A percentile compares a stretch with the other conserved stretches of the same genome.
phyloP scores from a whole-genome alignment of 805 yeast genomes.

The Candida easanensis region DNA sequence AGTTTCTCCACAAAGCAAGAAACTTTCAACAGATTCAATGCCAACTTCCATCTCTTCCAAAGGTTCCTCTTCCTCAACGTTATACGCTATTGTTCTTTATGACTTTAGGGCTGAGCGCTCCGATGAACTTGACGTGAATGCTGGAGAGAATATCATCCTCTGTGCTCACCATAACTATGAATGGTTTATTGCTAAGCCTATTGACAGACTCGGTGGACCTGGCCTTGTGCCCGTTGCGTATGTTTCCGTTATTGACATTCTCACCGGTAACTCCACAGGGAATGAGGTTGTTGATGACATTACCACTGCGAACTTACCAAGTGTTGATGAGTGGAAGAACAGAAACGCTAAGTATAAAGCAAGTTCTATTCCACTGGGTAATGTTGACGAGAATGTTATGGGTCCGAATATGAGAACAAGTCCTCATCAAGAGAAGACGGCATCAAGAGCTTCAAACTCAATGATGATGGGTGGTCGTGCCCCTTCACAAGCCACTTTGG shows the following conservation, averaged over 20 bases:
- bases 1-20: slow-evolving; percentile 16
- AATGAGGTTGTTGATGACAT: slow-evolving; percentile 58
- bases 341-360: slow-evolving; percentile 92
- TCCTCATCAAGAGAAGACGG: slow-evolving; percentile 2
- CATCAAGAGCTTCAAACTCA: slow-evolving; percentile 6
- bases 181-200: slow-evolving; percentile 98
- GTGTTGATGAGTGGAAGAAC: slow-evolving; percentile 94
- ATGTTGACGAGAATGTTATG: slow-evolving; percentile 37
- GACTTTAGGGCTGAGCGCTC: slow-evolving; percentile 74
- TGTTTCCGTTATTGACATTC: slow-evolving; percentile 79
- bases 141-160: slow-evolving; percentile 86
- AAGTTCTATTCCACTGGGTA: slow-evolving; percentile 72
- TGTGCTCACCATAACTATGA: slow-evolving; percentile 96
- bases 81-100: slow-evolving; percentile 83
- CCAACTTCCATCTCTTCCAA: slow-evolving; percentile 23
- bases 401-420: slow-evolving; percentile 5
- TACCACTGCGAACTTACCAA: slow-evolving; percentile 69
- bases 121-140: slow-evolving; percentile 81
- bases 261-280: slow-evolving; percentile 56
- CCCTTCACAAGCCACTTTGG: slow-evolving; percentile 5
- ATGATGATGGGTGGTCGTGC: slow-evolving; percentile 6
- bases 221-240: slow-evolving; percentile 93
- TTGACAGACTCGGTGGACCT: slow-evolving; percentile 93
- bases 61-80: slow-evolving; percentile 31
- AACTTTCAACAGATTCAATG: slow-evolving; percentile 21